Conservation (phyloP, 2,329 filamentous ascomycete species). For the Myriosclerotinia curreyana region DNA sequence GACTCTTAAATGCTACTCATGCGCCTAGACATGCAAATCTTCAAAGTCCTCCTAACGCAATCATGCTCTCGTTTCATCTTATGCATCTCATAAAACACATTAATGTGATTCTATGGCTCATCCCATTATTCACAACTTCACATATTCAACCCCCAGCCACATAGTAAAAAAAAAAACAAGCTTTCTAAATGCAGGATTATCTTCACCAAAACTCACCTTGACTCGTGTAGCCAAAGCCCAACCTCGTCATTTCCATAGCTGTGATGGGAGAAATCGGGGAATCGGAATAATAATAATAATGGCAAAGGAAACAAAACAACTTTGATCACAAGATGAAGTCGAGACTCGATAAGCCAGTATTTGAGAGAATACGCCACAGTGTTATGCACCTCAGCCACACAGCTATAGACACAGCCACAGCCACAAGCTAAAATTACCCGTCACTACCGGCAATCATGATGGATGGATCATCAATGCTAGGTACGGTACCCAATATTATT, state of each 20-base stretch:
- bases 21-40: neutral
- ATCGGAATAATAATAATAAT: no score
- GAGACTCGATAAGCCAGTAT: no score
- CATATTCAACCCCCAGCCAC: neutral
- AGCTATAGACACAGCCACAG: neutral
- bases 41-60: no score
- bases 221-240: slow-evolving; percentile 7
- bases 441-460: no score
- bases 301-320: neutral
- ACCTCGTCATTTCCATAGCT: slow-evolving; percentile 11
- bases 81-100: no score
- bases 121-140: no score
- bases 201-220: neutral
- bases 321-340: slow-evolving; percentile 1
- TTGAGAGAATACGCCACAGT: no score
- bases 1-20: neutral
- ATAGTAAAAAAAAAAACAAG: neutral
- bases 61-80: no score
- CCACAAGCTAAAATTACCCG: no score
- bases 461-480: no score
- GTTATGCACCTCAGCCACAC: no score
- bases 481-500: neutral
- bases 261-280: neutral
- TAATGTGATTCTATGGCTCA: neutral
- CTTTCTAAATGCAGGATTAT: neutral